Base-by-base conservation (phyloP, 805 yeast species). In the Candida jianshihensis region DNA sequence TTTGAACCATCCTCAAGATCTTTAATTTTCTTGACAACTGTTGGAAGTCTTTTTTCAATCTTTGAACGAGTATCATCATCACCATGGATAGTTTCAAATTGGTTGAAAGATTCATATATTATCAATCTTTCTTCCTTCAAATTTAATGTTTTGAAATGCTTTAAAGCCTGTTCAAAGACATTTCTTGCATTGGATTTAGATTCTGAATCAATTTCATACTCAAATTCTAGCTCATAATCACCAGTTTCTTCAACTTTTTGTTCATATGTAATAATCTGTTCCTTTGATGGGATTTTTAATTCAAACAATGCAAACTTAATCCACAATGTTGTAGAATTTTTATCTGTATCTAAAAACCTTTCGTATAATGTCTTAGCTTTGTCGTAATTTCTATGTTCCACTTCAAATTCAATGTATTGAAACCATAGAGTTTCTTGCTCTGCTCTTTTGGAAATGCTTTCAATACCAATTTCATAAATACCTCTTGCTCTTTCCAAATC, bases 231-330 rank as follows among this genome's bases (percentile, higher is more conserved):
- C 12, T 67, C 83, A 13, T 68, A 67, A 26, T 66, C 71, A 16
- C 46, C 52, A 12, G 40, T 43, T 34, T 40, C 52, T 37, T 37
- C 49, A 31, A 44, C 43, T 29, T 29, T 32, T 15, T 31, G 34
- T 31, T 50, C 47, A 39, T 64, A 66, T 17, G 55, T 53, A 14
- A 48, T 49, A n/a, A 75, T 40, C 43, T 78, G 83, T 16, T 60
- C 64, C 1, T 66, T 64, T 1, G 78, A 68, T 7, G 87, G 87
- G 1, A 78, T 68, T 1, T 79, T 64, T 3, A 81, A 62, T 53
- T 86, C 95, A 55, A 83, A 81, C 44, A 75, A 57, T 2, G 95
- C 95, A 48, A 66, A 70, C 19, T 77, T 66, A 12, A 82, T 69
- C 86, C 92, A 82, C 3, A 62, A 49, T 18, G 61, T 54, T 4